phyloP scores from a whole-genome alignment of 805 yeast genomes.

The Isabelozyma gotoi region DNA sequence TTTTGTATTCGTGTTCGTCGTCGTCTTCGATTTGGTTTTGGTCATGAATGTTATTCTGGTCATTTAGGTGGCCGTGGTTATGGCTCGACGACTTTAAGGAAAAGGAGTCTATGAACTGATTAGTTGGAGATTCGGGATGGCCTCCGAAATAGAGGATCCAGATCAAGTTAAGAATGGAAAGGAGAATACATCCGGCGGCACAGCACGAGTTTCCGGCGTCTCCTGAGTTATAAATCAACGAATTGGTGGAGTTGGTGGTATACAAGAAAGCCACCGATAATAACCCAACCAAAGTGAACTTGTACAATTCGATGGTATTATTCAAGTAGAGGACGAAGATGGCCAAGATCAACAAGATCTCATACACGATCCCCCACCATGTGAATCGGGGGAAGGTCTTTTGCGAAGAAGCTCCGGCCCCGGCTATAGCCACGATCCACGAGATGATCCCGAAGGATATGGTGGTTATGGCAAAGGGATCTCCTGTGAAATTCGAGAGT shows the following conservation, averaged over 20 bases:
- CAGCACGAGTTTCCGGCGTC: constrained; percentile 76
- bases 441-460: constrained; percentile 70
- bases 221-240: constrained; percentile 62
- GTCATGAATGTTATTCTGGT: constrained; percentile 10
- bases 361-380: constrained; percentile 95
- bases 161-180: constrained; percentile 75
- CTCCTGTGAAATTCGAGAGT: constrained; percentile 60
- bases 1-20: constrained; percentile 24
- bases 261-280: constrained; percentile 77
- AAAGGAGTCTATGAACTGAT: constrained; percentile 81
- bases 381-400: constrained; percentile 71
- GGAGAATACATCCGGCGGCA: constrained; percentile 85
- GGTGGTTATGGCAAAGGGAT: constrained; percentile 87
- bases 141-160: constrained; percentile 93
- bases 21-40: not conserved
- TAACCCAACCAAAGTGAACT: constrained; percentile 54
- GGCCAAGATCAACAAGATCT: constrained; percentile 57
- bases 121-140: constrained; percentile 83
- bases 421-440: constrained; percentile 88
- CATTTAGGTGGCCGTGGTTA: constrained; percentile 34
- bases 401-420: constrained; percentile 54
- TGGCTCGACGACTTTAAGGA: constrained; percentile 50
- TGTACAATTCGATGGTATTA: constrained; percentile 69
- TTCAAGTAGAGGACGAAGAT: constrained; percentile 53
- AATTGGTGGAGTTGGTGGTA: constrained; percentile 80